Base-by-base conservation (phyloP, 2,329 filamentous ascomycete genomes). In the Phaeosphaeria sp. region DNA sequence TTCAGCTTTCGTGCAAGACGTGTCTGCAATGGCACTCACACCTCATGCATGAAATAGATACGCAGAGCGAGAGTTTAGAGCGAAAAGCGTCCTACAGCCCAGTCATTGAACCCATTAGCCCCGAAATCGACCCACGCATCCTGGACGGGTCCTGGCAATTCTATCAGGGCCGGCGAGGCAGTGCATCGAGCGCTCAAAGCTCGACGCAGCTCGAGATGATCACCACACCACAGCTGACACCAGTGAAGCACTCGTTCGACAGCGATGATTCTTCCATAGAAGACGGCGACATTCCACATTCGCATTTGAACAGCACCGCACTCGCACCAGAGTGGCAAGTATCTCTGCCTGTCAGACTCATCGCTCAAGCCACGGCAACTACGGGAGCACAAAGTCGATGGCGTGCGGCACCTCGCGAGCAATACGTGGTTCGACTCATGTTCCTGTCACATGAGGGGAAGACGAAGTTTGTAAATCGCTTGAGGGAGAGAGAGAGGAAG, bases 1-100 rank as follows among this genome's bases (percentile, higher is more conserved):
- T 67, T 2, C 30, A 49, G 9, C 15, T 30, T 1, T 61, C 61
- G 2, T 71, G 67, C 22, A 22, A n/a, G 17, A 66, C 36, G 17
- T 71, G 68, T 44, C 46, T 45, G 49, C 24, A 24, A 20, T 64
- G 60, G 58, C 60, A 67, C 45, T 21, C 42, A 9, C 60, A 64
- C 39, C 2, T 64, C 33, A 45, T 47, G 27, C 11, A 21, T 8
- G 30, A 7, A 21, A 18, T 22, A 25, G 13, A 17, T 21, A 18
- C n/a, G 20, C 11, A 11, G 13, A 33, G 30, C 20, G 24, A 42
- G 27, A 17, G 8, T n/a, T 40, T 39, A 17, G 18, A n/a, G 21
- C 25, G 6, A 42, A 15, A 42, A 18, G 3, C 20, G 27, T 17
- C 25, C 2, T 22, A n/a, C 13, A 18, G 18, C 9, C 18, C 30